A percentile compares a stretch with the other conserved stretches of the same genome.
Conservation (phyloP, 441 rosid species). For the Populus hybrid region DNA sequence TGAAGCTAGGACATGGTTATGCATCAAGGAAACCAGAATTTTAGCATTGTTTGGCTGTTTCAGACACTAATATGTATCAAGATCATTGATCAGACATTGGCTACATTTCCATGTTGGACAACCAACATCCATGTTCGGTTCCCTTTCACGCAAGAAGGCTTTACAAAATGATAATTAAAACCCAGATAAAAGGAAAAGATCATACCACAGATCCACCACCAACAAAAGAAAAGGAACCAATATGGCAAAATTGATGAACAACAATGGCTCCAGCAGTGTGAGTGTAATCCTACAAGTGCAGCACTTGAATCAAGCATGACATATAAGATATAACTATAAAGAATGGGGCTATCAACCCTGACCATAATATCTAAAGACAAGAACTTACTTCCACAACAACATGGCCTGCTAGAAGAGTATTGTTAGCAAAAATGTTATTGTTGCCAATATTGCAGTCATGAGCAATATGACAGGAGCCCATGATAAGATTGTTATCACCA, state of each 20-base stretch:
- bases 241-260: conserved; percentile 84
- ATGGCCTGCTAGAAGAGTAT: conserved; percentile 91
- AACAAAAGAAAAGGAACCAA: conserved; percentile 77
- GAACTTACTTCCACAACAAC: conserved; percentile 76
- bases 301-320: conserved; percentile 29
- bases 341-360: background rate
- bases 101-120: conserved; percentile 4
- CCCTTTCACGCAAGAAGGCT: conserved; percentile 1
- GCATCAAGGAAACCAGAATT: background rate
- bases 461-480: conserved; percentile 97
- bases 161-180: background rate
- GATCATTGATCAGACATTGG: background rate
- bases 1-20: background rate
- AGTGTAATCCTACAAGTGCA: conserved; percentile 56
- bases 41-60: background rate
- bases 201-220: conserved; percentile 97
- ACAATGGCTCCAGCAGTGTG: conserved; percentile 86
- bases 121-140: background rate
- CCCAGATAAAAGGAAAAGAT: conserved; percentile 18
- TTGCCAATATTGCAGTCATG: conserved; percentile 92
- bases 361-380: background rate
- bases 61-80: background rate
- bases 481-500: conserved; percentile 81
- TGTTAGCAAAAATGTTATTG: conserved; percentile 84
- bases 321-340: conserved; percentile 3